Evolutionary conservation across 2,329 filamentous ascomycete species (phyloP).

Genomic region (Paramyrothecium roridum): DNA sequence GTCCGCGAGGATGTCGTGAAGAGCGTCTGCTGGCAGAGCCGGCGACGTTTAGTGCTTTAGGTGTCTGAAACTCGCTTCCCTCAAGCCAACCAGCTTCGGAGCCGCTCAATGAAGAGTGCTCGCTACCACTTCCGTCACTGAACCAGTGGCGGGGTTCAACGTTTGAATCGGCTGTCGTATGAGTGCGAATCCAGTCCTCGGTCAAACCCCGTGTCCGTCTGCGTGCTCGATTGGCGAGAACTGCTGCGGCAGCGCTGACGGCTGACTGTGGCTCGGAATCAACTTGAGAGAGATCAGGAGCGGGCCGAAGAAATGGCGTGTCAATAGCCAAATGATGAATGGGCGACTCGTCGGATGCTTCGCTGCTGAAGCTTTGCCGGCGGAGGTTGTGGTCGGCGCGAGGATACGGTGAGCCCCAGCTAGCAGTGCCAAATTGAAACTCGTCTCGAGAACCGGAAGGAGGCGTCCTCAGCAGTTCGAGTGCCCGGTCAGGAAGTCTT

Average conservation of each 20-base stretch:
- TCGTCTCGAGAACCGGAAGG: slow-evolving; percentile 31
- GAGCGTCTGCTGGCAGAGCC: slow-evolving; percentile 19
- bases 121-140: slow-evolving; percentile 69
- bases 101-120: slow-evolving; percentile 72
- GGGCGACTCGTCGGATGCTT: slow-evolving; percentile 56
- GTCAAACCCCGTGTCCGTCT: slow-evolving; percentile 63
- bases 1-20: slow-evolving; percentile 39
- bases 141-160: slow-evolving; percentile 78
- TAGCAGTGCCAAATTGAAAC: slow-evolving; percentile 63
- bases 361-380: slow-evolving; percentile 54
- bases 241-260: slow-evolving; percentile 55
- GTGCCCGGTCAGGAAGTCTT: slow-evolving; percentile 52
- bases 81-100: slow-evolving; percentile 54
- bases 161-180: slow-evolving; percentile 68
- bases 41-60: slow-evolving; percentile 31
- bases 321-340: slow-evolving; percentile 60
- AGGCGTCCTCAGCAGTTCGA: slow-evolving; percentile 54
- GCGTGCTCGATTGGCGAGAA: slow-evolving; percentile 61
- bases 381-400: slow-evolving; percentile 54
- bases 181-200: slow-evolving; percentile 83
- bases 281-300: slow-evolving; percentile 38
- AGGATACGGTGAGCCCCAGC: slow-evolving; percentile 90
- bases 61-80: slow-evolving; percentile 45
- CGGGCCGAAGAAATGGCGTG: slow-evolving; percentile 60
- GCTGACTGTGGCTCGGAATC: slow-evolving; percentile 23